phyloP scores from a whole-genome alignment of 164 flowering plant species.

The Hamamelis virginiana region DNA sequence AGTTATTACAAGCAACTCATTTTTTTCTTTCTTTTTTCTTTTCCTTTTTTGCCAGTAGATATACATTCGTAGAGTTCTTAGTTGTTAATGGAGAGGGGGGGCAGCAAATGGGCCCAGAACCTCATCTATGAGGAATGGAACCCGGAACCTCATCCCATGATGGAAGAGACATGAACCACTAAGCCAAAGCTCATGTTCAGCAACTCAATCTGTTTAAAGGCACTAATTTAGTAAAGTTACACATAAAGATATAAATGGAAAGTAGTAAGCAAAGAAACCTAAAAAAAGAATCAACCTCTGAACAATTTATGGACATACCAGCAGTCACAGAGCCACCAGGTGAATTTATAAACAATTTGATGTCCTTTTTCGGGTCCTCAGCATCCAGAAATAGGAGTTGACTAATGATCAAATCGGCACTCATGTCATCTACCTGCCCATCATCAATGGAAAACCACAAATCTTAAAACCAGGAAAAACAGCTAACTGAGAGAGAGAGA shows the following conservation, averaged over 20 bases:
- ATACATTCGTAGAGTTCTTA: too few species aligned
- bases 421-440: conserved; percentile 73
- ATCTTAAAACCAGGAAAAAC: not conserved
- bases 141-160: too few species aligned
- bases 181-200: too few species aligned
- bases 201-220: not conserved
- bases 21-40: too few species aligned
- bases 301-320: conserved; percentile 41
- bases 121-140: too few species aligned
- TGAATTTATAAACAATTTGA: conserved; percentile 80
- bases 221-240: not conserved
- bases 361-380: conserved; percentile 75
- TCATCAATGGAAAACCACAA: conserved; percentile 3
- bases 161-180: too few species aligned
- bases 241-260: not conserved
- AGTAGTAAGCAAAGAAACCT: not conserved
- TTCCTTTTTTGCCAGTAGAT: too few species aligned
- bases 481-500: too few species aligned
- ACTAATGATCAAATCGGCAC: conserved; percentile 81
- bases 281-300: not conserved
- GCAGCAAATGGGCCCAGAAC: too few species aligned
- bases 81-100: too few species aligned
- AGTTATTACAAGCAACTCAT: not conserved
- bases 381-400: conserved; percentile 90
- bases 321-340: conserved; percentile 94